Evolutionary conservation across 2,329 filamentous ascomycete species (phyloP).

Genomic region (Cladosporium sp.): DNA sequence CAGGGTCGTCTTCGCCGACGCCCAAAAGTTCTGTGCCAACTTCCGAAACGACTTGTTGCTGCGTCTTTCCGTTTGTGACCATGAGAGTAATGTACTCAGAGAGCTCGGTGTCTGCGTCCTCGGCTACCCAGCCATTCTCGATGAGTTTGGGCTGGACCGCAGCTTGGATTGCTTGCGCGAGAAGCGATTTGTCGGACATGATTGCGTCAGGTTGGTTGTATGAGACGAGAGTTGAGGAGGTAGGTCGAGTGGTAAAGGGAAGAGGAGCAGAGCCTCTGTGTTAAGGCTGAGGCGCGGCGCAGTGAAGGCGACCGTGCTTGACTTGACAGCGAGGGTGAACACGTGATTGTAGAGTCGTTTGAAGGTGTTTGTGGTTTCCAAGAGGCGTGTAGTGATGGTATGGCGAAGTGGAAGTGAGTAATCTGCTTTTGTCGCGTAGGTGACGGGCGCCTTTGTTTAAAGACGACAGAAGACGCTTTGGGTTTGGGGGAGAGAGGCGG

Average conservation of each 20-base stretch:
- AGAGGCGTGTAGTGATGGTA: background rate
- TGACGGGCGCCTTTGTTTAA: background rate
- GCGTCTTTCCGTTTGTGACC: slow-evolving; percentile 92
- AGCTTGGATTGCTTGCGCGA: slow-evolving; percentile 79
- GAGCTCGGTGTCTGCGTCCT: slow-evolving; percentile 77
- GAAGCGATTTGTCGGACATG: slow-evolving; percentile 76
- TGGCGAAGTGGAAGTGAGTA: background rate
- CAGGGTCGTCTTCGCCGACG: slow-evolving; percentile 77
- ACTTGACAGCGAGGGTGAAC: background rate
- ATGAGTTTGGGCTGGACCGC: slow-evolving; percentile 88
- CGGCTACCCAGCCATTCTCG: slow-evolving; percentile 88
- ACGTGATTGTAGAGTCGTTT: background rate
- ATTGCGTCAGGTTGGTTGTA: slow-evolving; percentile 8
- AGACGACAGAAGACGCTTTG: background rate
- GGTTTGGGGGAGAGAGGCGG: background rate
- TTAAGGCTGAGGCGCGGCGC: slow-evolving; percentile 1
- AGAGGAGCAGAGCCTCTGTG: slow-evolving; percentile 17
- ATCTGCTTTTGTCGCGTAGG: slow-evolving; percentile 4
- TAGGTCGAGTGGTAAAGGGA: background rate
- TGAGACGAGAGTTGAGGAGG: background rate
- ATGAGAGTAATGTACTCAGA: slow-evolving; percentile 97
- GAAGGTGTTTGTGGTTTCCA: background rate
- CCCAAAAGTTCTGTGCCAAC: slow-evolving; percentile 84
- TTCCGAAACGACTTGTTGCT: slow-evolving; percentile 84
- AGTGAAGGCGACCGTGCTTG: slow-evolving; percentile 8